Conservation (phyloP, 2,329 filamentous ascomycete genomes). For the Ascochyta clinopodiicola region DNA sequence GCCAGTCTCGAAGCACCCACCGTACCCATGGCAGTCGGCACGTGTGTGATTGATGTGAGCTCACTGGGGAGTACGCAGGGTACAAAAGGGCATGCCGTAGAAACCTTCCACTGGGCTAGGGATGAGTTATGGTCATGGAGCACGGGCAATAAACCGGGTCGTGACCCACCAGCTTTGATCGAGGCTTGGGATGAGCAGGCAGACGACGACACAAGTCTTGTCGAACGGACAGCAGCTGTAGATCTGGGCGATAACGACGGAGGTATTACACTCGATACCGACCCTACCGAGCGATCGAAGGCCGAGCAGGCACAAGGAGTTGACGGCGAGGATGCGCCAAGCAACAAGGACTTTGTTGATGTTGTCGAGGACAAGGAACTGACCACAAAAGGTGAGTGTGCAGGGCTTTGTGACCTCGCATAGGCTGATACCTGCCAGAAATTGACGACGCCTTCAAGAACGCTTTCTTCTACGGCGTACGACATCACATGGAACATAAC, state of each 20-base stretch:
- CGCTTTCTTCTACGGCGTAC: constrained; percentile 68
- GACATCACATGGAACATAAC: constrained; percentile 65
- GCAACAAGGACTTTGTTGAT: constrained; percentile 43
- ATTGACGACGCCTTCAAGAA: constrained; percentile 70
- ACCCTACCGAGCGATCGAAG: constrained; percentile 37
- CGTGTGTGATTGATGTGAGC: constrained; percentile 69
- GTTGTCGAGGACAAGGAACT: constrained; percentile 58
- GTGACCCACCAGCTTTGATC: constrained; percentile 59
- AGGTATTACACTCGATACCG: constrained; percentile 52
- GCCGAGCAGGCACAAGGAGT: constrained; percentile 43
- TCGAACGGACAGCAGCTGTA: constrained; percentile 51
- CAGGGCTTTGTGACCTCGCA: not conserved
- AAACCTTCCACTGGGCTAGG: constrained; percentile 70
- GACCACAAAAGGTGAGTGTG: constrained; percentile 60
- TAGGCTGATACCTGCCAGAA: constrained; percentile 52
- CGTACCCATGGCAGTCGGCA: constrained; percentile 68
- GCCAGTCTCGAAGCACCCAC: constrained; percentile 65
- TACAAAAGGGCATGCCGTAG: constrained; percentile 68
- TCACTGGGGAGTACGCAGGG: constrained; percentile 63
- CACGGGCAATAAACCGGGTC: constrained; percentile 60
- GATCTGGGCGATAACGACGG: constrained; percentile 55
- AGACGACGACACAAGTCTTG: constrained; percentile 41
- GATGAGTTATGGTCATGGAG: constrained; percentile 74
- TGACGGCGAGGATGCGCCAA: constrained; percentile 44
- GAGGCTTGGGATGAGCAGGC: constrained; percentile 57